Conservation (phyloP, 139 green algal genomes). For the Nannochloris sp. region DNA sequence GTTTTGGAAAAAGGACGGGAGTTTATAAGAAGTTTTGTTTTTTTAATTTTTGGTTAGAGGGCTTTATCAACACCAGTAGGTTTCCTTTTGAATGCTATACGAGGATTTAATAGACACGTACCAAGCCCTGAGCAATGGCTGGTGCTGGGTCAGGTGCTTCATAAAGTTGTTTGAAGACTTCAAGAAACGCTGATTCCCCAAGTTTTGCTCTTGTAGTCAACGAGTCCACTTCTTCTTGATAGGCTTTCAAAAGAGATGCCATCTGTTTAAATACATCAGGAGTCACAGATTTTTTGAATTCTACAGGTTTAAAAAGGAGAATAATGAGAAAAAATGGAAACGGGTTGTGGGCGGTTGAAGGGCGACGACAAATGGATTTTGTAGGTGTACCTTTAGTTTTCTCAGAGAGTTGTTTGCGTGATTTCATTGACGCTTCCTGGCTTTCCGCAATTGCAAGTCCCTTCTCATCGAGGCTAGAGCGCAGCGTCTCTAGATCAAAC, state of each 20-base stretch:
- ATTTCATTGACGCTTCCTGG: conserved; percentile 64
- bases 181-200: conserved; percentile 68
- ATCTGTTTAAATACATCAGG: conserved; percentile 42
- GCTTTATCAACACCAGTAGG: too few species aligned
- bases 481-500: conserved; percentile 75
- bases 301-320: conserved; percentile 1
- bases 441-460: conserved; percentile 71
- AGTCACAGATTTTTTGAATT: conserved; percentile 24
- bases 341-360: background rate
- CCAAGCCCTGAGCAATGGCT: conserved; percentile 45
- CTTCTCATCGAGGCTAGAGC: conserved; percentile 70
- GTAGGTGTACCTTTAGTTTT: conserved; percentile 37
- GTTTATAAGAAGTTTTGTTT: too few species aligned
- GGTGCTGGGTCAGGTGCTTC: conserved; percentile 87
- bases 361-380: background rate
- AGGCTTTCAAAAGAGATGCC: conserved; percentile 69
- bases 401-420: conserved; percentile 52
- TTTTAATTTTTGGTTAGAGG: too few species aligned
- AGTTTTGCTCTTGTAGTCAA: conserved; percentile 65
- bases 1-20: background rate
- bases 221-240: conserved; percentile 87
- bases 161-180: conserved; percentile 85
- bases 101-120: too few species aligned
- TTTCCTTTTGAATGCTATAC: too few species aligned
- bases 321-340: background rate